phyloP scores from a whole-genome alignment of 352 stramenopile species.

The Globisporangium spiculum region DNA sequence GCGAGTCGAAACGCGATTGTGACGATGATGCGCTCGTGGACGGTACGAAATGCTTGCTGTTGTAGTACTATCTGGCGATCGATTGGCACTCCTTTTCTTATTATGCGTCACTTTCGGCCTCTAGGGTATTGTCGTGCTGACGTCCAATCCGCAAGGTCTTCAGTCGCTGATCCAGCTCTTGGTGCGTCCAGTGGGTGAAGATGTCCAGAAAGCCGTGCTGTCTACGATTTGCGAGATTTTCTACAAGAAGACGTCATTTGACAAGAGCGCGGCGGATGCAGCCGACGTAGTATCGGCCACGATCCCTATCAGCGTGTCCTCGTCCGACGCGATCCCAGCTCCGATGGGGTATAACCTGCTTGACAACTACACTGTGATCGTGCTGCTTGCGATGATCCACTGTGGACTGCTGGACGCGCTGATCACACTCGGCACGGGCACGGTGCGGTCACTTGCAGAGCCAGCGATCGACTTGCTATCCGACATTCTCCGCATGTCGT shows the following conservation, averaged over 20 bases:
- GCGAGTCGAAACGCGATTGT: conserved; percentile 88
- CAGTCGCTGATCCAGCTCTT: conserved; percentile 85
- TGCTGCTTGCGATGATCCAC: conserved; percentile 84
- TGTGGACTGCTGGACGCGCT: conserved; percentile 81
- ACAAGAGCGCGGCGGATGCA: conserved; percentile 47
- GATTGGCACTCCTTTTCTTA: background rate
- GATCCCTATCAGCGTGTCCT: conserved; percentile 70
- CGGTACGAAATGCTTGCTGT: conserved; percentile 26
- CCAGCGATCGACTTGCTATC: conserved; percentile 82
- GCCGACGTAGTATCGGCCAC: conserved; percentile 38
- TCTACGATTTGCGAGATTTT: conserved; percentile 90
- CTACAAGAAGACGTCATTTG: conserved; percentile 82
- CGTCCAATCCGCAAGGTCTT: conserved; percentile 84
- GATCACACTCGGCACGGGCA: conserved; percentile 76
- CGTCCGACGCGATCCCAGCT: conserved; percentile 56
- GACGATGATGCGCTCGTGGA: conserved; percentile 90
- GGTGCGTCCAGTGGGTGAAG: conserved; percentile 83
- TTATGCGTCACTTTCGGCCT: background rate
- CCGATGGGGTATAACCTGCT: conserved; percentile 78
- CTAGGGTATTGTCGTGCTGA: conserved; percentile 81
- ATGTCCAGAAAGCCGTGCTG: conserved; percentile 86
- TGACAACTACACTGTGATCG: conserved; percentile 87
- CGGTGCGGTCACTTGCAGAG: conserved; percentile 69
- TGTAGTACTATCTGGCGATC: background rate
- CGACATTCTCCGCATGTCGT: conserved; percentile 83